Evolutionary conservation across 495 filamentous ascomycete genomes (phyloP), one percentile per base, ranked within the genome.

Genomic region (Penicillium alfredii): DNA sequence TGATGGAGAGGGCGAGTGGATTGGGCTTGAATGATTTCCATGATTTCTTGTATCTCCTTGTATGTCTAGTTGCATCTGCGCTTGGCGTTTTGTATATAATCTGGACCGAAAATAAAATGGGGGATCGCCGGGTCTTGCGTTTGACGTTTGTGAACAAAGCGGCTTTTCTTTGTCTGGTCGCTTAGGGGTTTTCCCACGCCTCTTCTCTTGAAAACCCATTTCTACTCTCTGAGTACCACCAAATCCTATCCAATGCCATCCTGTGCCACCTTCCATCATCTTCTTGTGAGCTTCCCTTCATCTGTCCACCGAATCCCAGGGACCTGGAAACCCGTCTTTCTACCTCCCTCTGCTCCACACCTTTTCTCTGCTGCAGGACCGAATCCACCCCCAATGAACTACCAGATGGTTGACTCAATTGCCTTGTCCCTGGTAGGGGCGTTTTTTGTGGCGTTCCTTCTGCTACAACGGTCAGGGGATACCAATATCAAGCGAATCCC

Each of bases 61-160:
- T 56, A 50, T 53, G 32, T 57, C 45, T 53, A 56, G 49, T 49
- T 60, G 61, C 65, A 66, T 69, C 44, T 68, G 60, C 51, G 59
- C 58, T 48, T 55, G 63, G 66, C 61, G 60, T 68, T 64, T 45
- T 50, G 47, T 59, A 49, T 51, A 46, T 51, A 51, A 45, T 58
- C 5, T 25, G 48, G 25, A 17, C 21, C 29, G 33, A 44, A 31
- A 48, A 25, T 30, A 33, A n/a, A n/a, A n/a, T n/a, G n/a, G n/a
- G n/a, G n/a, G n/a, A n/a, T n/a, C n/a, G n/a, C n/a, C n/a, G 23
- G 1, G 23, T 25, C 23, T 25, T 8, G 23, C n/a, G n/a, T n/a
- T n/a, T 31, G 22, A 29, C 26, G 13, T 29, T 29, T 29, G n/a
- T n/a, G n/a, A n/a, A n/a, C n/a, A n/a, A n/a, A n/a, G n/a, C n/a